Evolutionary conservation across 352 stramenopile genomes (phyloP).

Genomic region (Globisporangium uncinulatum): DNA sequence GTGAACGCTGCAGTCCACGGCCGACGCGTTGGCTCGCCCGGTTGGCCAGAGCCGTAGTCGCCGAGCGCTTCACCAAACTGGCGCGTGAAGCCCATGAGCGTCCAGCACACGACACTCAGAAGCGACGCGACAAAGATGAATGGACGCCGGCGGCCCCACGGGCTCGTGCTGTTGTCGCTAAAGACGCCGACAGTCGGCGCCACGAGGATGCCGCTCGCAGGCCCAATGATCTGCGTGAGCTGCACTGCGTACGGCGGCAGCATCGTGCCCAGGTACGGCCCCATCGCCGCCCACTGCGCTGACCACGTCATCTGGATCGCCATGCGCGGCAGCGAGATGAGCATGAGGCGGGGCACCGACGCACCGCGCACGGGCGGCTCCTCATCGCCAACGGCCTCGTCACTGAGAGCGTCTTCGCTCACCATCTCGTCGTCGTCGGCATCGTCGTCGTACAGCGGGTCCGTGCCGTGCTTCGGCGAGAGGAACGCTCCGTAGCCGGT

Average conservation of each 20-base stretch:
- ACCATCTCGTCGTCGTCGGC: background rate
- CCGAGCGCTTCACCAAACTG: slow-evolving; percentile 15
- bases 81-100: slow-evolving; percentile 19
- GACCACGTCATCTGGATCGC: slow-evolving; percentile 77
- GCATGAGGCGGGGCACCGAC: slow-evolving; percentile 57
- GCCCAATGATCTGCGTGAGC: slow-evolving; percentile 12
- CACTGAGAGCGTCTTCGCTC: background rate
- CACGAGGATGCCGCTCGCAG: background rate
- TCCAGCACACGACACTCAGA: slow-evolving; percentile 19
- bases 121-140: slow-evolving; percentile 18
- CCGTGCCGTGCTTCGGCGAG: background rate
- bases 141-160: slow-evolving; percentile 17
- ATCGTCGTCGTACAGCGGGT: background rate
- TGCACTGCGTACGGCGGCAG: slow-evolving; percentile 61
- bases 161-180: slow-evolving; percentile 7
- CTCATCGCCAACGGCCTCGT: background rate
- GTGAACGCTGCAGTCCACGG: slow-evolving; percentile 37
- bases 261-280: slow-evolving; percentile 65
- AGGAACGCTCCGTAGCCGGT: background rate
- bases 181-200: slow-evolving; percentile 15
- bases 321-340: slow-evolving; percentile 63
- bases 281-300: slow-evolving; percentile 66
- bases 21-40: background rate
- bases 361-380: background rate
- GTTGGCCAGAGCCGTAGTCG: background rate